phyloP scores from a whole-genome alignment of 441 rosid genomes.

The Melastoma candidum region DNA sequence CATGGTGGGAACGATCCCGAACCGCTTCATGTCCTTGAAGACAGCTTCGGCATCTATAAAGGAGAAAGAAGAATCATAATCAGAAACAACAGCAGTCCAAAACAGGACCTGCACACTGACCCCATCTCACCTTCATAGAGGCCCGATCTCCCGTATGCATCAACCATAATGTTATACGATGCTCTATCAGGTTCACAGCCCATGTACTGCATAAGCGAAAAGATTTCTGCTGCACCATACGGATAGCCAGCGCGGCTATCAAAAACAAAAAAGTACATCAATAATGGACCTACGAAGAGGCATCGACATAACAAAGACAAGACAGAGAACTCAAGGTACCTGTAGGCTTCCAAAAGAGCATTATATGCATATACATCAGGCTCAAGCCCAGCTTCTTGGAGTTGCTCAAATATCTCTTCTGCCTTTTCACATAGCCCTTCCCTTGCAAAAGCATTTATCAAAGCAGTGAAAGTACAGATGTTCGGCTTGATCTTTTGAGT shows the following conservation, averaged over 20 bases:
- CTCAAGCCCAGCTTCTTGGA: constrained; percentile 76
- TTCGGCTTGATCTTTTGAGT: constrained; percentile 67
- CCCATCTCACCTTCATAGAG: constrained; percentile 46
- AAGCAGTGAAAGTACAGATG: constrained; percentile 77
- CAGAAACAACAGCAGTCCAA: no score
- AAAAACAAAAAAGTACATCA: not conserved
- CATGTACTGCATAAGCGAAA: constrained; percentile 89
- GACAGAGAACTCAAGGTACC: constrained; percentile 23
- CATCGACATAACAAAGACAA: not conserved
- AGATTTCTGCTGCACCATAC: constrained; percentile 78
- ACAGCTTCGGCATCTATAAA: constrained; percentile 64
- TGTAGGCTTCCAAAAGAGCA: constrained; percentile 91
- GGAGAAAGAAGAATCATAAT: not conserved
- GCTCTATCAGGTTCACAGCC: constrained; percentile 94
- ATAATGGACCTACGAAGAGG: no score
- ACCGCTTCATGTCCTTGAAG: constrained; percentile 70
- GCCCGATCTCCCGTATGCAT: constrained; percentile 85
- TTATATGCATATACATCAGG: constrained; percentile 88
- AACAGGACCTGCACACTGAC: no score
- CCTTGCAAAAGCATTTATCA: constrained; percentile 89
- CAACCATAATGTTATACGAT: constrained; percentile 86
- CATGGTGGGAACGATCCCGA: constrained; percentile 76
- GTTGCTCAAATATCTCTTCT: constrained; percentile 83
- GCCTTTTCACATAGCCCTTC: constrained; percentile 96
- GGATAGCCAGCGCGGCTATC: constrained; percentile 91